phyloP scores from a whole-genome alignment of 2,329 filamentous ascomycete genomes.

The Zasmidium citrigriseum region DNA sequence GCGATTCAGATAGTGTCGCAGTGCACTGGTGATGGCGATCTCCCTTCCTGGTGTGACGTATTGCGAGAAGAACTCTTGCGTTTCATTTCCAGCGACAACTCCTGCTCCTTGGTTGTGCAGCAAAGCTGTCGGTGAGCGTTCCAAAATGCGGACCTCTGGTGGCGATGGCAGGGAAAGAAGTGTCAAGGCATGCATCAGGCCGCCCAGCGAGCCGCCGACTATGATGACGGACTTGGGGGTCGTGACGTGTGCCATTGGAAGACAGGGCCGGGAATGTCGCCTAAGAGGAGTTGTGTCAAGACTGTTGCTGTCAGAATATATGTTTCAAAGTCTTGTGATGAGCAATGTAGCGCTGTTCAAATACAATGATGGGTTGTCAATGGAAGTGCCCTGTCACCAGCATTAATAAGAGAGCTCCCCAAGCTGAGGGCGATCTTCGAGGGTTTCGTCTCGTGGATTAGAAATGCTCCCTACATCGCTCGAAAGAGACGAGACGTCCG shows the following conservation, averaged over 20 bases:
- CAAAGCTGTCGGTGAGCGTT: constrained; percentile 45
- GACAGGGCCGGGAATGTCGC: no score
- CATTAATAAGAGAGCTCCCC: no score
- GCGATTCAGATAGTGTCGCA: constrained; percentile 31
- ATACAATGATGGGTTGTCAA: no score
- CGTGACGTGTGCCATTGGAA: not conserved
- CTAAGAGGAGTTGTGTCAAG: no score
- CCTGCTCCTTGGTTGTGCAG: constrained; percentile 53
- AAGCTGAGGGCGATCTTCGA: not conserved
- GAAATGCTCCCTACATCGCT: not conserved
- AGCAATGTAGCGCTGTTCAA: no score
- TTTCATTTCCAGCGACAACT: constrained; percentile 49
- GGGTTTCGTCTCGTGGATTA: not conserved
- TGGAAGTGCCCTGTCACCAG: no score
- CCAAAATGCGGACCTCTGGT: constrained; percentile 37
- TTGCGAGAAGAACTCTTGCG: constrained; percentile 43
- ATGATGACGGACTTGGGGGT: constrained; percentile 30
- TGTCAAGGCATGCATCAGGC: constrained; percentile 30
- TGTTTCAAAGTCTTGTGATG: no score
- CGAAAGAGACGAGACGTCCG: no score
- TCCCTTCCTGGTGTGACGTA: constrained; percentile 43
- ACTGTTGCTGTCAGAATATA: no score
- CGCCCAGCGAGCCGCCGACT: constrained; percentile 33
- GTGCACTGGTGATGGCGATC: constrained; percentile 30
- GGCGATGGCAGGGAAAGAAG: constrained; percentile 26